phyloP scores from a whole-genome alignment of 202 grass and related monocot genomes.

The Cymbopogon flexuosus region DNA sequence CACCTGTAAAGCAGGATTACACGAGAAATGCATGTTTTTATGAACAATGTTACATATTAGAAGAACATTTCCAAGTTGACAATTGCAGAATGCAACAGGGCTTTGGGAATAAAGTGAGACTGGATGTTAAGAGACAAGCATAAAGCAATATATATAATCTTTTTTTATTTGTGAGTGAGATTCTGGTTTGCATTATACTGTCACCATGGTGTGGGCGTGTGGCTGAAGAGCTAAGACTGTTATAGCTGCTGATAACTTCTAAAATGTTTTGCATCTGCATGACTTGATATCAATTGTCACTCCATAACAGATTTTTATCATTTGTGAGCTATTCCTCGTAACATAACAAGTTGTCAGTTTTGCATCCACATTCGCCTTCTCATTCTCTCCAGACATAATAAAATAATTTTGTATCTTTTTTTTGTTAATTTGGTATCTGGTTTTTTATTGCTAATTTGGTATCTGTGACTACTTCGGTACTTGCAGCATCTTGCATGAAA shows the following conservation, averaged over 20 bases:
- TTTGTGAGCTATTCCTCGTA: conserved; percentile 8
- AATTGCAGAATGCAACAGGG: conserved; percentile 11
- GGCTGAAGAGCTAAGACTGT: background rate
- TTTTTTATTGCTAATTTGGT: background rate
- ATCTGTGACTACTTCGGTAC: background rate
- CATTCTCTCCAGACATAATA: background rate
- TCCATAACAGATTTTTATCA: conserved; percentile 3
- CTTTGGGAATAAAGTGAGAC: conserved; percentile 32
- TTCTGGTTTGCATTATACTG: conserved; percentile 27
- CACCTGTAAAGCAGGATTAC: conserved; percentile 29
- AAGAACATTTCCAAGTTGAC: conserved; percentile 42
- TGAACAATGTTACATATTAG: conserved; percentile 17
- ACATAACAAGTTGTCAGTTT: background rate
- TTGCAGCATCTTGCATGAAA: too few relatives aligned
- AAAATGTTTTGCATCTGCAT: background rate
- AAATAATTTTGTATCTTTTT: background rate
- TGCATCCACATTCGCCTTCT: background rate
- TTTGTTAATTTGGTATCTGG: background rate
- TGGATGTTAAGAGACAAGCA: conserved; percentile 21
- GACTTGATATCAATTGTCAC: background rate
- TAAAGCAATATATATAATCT: conserved; percentile 11
- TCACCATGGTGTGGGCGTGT: background rate
- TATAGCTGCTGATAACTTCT: background rate
- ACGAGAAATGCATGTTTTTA: conserved; percentile 24
- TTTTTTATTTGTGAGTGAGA: conserved; percentile 21